Evolutionary conservation across 352 stramenopile genomes (phyloP), one percentile per base, ranked within the genome.

Genomic region (Peronospora belbahrii): DNA sequence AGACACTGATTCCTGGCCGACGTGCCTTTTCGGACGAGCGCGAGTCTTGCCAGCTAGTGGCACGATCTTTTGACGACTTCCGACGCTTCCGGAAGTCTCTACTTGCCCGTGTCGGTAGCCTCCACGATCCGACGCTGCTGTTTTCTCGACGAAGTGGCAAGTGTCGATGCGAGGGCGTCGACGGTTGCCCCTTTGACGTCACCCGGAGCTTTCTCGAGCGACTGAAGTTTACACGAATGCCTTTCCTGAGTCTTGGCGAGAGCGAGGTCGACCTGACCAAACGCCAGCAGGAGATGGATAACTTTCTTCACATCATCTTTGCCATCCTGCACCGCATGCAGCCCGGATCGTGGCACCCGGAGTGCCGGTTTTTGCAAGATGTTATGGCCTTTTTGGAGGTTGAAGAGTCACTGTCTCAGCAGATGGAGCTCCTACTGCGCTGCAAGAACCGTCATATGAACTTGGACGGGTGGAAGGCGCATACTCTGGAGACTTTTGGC

Each of bases 331-430:
- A 88, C 51, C 72, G 73, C 37, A 85, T 86, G 67, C 70, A 83
- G 48, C 69, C 74, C 17, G 66, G 60, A 22, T 59, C 65, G 39
- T 88, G 79, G 67, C 67, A 83, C 45, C 52, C 67, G 3, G 67
- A 89, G 32, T 93, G 82, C 56, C 61, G 69, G 2, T 93, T 93
- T 47, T 60, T 93, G 15, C 76, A 88, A 45, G 77, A 90, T 49
- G 73, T 93, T 25, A 66, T 89, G 37, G 57, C 30, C 36, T 93
- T 93, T 59, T 61, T 93, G 19, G 78, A 88, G 33, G 78, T 89
- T 13, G 70, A 84, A 35, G 69, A 86, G 52, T 61, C 67, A n/a
- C 84, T 83, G 48, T 76, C 76, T 15, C 56, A 83, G 48, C 70
- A 84, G 52, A 66, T 88, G 48, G 68, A 90, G 44, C 61, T 85